Evolutionary conservation across 257 asterid species (phyloP).

Genomic region (Gentiana dahurica): DNA sequence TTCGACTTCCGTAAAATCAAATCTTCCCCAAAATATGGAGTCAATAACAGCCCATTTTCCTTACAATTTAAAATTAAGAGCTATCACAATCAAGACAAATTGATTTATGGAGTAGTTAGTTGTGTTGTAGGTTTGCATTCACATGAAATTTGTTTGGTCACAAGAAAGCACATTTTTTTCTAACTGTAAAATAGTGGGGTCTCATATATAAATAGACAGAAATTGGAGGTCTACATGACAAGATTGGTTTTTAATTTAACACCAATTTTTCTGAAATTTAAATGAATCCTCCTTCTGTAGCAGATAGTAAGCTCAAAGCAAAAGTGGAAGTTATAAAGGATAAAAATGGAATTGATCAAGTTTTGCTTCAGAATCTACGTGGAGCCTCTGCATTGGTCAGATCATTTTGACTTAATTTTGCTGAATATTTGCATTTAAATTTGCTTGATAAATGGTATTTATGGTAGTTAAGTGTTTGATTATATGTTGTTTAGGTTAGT

Average conservation of each 20-base stretch:
- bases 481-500: slow-evolving; percentile 43
- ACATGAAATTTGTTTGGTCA: slow-evolving; percentile 47
- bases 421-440: neutral
- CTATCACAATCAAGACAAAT: too few relatives aligned
- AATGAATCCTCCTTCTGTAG: slow-evolving; percentile 53
- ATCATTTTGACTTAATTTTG: neutral
- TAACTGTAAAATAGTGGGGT: neutral
- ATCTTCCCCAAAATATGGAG: too few relatives aligned
- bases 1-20: too few relatives aligned
- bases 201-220: too few relatives aligned
- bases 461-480: neutral
- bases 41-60: too few relatives aligned
- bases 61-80: too few relatives aligned
- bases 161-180: slow-evolving; percentile 30
- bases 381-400: slow-evolving; percentile 74
- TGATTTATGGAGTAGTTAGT: slow-evolving; percentile 12
- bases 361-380: slow-evolving; percentile 50
- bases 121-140: slow-evolving; percentile 42
- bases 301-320: slow-evolving; percentile 28
- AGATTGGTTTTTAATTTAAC: slow-evolving; percentile 9
- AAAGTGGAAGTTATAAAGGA: slow-evolving; percentile 46
- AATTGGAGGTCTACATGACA: neutral
- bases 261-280: slow-evolving; percentile 20
- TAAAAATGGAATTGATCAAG: slow-evolving; percentile 49
- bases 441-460: too few relatives aligned